Conservation (phyloP, 352 stramenopile genomes). For the Phytophthora sojae region DNA sequence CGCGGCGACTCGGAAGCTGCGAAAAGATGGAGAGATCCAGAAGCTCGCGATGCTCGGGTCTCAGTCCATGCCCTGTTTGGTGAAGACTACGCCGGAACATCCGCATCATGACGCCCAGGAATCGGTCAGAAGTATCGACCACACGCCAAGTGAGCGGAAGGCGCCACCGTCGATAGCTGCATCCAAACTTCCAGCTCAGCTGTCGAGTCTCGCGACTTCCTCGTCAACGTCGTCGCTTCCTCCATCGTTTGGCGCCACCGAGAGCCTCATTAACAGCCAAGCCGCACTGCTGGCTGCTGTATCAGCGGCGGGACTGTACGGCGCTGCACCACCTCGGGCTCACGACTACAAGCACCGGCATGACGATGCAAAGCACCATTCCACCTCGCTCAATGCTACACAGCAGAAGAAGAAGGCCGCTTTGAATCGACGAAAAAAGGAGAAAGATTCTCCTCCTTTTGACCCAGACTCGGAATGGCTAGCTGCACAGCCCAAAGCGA, state of each 20-base stretch:
- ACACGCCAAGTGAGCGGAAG: constrained; percentile 11
- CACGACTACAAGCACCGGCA: constrained; percentile 1
- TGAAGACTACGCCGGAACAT: neutral
- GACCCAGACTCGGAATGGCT: neutral
- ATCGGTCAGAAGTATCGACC: neutral
- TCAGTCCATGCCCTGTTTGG: constrained; percentile 31
- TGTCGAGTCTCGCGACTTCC: constrained; percentile 21
- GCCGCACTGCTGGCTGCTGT: constrained; percentile 41
- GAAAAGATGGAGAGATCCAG: constrained; percentile 17
- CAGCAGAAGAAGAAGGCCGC: constrained; percentile 25
- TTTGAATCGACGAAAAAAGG: constrained; percentile 15
- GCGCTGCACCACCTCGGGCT: constrained; percentile 13
- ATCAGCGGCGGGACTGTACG: constrained; percentile 46
- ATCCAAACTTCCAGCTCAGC: constrained; percentile 17
- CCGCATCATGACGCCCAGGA: neutral
- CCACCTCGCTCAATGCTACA: constrained; percentile 4
- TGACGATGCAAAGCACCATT: constrained; percentile 15
- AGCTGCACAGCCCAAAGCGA: constrained; percentile 14
- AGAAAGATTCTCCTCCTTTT: neutral
- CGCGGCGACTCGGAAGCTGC: constrained; percentile 5
- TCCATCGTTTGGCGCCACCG: neutral
- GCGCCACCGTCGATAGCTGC: neutral
- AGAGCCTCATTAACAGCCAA: constrained; percentile 14
- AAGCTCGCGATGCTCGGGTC: constrained; percentile 28
- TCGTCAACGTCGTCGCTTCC: constrained; percentile 16